A percentile compares a stretch with the other conserved stretches of the same genome.
Conservation (phyloP, 2,329 filamentous ascomycete genomes). For the Alternaria brassicae region DNA sequence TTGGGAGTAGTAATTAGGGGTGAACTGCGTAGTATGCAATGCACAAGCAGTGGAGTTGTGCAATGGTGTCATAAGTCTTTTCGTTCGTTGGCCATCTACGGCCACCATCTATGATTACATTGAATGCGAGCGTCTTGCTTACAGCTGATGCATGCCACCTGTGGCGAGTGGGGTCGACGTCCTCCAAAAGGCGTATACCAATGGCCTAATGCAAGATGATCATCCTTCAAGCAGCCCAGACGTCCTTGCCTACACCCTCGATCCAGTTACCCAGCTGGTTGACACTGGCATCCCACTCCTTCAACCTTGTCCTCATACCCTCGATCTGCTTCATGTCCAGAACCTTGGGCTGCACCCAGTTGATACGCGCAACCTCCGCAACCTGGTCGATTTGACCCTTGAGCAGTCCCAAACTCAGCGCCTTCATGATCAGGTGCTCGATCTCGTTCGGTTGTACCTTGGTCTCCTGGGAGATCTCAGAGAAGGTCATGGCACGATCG, state of each 20-base stretch:
- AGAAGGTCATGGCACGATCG: slow-evolving; percentile 92
- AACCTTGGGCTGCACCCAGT: slow-evolving; percentile 99
- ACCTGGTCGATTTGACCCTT: slow-evolving; percentile 96
- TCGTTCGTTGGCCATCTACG: slow-evolving; percentile 22
- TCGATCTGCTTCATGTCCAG: slow-evolving; percentile 94
- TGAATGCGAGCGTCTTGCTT: slow-evolving; percentile 12
- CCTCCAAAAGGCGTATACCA: neutral
- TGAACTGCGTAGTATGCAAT: neutral
- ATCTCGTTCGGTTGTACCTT: slow-evolving; percentile 92
- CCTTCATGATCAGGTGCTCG: slow-evolving; percentile 98
- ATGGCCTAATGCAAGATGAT: neutral
- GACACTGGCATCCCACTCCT: slow-evolving; percentile 95
- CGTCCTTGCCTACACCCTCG: slow-evolving; percentile 89
- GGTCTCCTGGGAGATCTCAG: slow-evolving; percentile 86
- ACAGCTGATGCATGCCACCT: slow-evolving; percentile 11
- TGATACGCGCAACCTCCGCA: slow-evolving; percentile 89
- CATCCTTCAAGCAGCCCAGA: slow-evolving; percentile 76
- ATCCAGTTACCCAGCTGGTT: slow-evolving; percentile 98
- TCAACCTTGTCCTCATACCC: slow-evolving; percentile 84
- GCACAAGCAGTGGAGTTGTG: slow-evolving; percentile 1
- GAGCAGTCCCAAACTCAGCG: slow-evolving; percentile 88
- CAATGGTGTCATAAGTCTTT: slow-evolving; percentile 15
- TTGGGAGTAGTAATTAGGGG: slow-evolving; percentile 13
- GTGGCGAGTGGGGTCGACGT: slow-evolving; percentile 1
- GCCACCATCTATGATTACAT: slow-evolving; percentile 31